Conservation (phyloP, 2,329 filamentous ascomycete genomes). For the Didymella pinodella region DNA sequence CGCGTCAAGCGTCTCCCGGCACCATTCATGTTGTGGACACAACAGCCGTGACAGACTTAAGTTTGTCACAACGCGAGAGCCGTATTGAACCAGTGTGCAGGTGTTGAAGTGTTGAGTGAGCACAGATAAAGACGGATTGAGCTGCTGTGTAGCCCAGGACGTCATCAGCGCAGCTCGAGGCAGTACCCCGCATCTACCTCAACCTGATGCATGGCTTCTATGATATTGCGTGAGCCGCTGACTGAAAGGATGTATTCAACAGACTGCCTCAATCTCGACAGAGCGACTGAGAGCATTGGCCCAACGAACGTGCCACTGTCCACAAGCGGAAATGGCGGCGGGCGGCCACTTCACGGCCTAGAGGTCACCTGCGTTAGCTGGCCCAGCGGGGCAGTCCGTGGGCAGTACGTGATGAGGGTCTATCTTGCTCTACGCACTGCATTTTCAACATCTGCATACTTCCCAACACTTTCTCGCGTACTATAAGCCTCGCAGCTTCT, state of each 20-base stretch:
- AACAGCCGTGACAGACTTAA: not conserved
- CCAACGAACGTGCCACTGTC: constrained; percentile 8
- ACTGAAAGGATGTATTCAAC: constrained; percentile 7
- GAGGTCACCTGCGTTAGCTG: constrained; percentile 30
- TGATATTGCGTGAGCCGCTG: constrained; percentile 3
- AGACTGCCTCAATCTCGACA: not conserved
- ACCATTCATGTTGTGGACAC: not conserved
- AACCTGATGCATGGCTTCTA: constrained; percentile 6
- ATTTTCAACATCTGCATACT: constrained; percentile 20
- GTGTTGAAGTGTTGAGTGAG: constrained; percentile 17
- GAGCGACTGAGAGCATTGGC: constrained; percentile 12
- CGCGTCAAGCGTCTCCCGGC: no score
- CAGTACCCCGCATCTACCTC: constrained; percentile 19
- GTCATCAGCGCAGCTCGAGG: constrained; percentile 31
- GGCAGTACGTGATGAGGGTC: constrained; percentile 24
- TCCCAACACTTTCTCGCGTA: constrained; percentile 28
- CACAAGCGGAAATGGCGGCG: constrained; percentile 9
- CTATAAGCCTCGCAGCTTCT: constrained; percentile 15
- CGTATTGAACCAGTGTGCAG: constrained; percentile 5
- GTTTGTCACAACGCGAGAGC: not conserved
- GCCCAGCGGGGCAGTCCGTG: constrained; percentile 21
- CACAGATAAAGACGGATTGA: constrained; percentile 11
- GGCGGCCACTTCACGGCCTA: constrained; percentile 3
- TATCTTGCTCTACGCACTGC: constrained; percentile 14
- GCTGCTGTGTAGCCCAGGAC: constrained; percentile 23